Percentiles rank a stretch among this genome's conserved stretches.
Evolutionary conservation across 371 early-diverging fungal species (phyloP).

Genomic region (Mortierella sp.): DNA sequence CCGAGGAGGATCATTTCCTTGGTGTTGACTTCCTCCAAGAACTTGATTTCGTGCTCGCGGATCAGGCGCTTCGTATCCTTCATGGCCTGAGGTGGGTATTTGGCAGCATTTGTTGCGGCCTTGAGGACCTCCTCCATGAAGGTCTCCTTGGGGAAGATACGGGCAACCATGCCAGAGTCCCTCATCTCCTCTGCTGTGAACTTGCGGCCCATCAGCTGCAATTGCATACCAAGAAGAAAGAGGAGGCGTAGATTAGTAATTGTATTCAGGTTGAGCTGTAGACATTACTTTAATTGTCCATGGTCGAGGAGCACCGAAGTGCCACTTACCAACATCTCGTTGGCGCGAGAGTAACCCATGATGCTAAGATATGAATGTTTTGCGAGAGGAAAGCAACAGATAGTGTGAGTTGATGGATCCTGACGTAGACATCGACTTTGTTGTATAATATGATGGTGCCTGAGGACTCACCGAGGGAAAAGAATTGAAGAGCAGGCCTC

Average conservation of each 20-base stretch:
- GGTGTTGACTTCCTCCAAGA: constrained; percentile 62
- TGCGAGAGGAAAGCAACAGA: not conserved
- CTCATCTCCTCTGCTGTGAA: constrained; percentile 70
- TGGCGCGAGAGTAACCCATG: constrained; percentile 73
- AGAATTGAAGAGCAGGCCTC: constrained; percentile 77
- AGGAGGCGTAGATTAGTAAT: not conserved
- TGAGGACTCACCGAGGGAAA: constrained; percentile 65
- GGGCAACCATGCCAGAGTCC: constrained; percentile 63
- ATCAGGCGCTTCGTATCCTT: constrained; percentile 70
- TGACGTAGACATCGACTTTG: not conserved
- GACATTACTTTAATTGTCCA: not conserved
- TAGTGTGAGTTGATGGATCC: not conserved
- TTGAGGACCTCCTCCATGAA: constrained; percentile 67
- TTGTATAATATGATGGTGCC: not conserved
- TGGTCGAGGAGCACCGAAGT: not conserved
- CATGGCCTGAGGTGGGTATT: constrained; percentile 69
- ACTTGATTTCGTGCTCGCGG: constrained; percentile 63
- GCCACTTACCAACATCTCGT: constrained; percentile 70
- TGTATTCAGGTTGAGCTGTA: not conserved
- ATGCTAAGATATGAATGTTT: constrained; percentile 48
- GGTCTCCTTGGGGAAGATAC: constrained; percentile 66
- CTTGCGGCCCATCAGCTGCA: constrained; percentile 66
- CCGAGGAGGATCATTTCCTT: constrained; percentile 64
- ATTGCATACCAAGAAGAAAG: not conserved
- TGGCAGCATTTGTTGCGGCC: constrained; percentile 65